Base-by-base conservation (phyloP, 768 basidiomycete species). In the Paxillus ammoniavirescens region DNA sequence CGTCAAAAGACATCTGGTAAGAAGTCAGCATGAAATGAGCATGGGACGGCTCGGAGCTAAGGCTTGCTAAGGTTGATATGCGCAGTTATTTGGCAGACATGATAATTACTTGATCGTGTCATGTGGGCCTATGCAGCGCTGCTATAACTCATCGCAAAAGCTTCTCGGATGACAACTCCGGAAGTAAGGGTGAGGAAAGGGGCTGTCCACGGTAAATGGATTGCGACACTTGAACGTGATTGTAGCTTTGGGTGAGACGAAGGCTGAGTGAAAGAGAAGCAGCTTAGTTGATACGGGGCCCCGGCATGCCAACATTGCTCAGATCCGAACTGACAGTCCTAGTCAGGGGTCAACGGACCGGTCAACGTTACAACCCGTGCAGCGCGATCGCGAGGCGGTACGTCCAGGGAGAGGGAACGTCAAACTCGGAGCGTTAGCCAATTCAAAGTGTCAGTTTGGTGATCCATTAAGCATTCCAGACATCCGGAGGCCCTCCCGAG, bases 1-100 rank as follows among this genome's bases (percentile, higher is more conserved):
- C 21, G 51, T 66, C 55, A 36, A 45, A 49, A 60, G 46, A 48
- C 2, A 26, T 26, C 2, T 45, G 49, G 65, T 37, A 63, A 63
- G 50, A 35, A 47, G 31, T 37, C 42, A 30, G 53, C 38, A 45
- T 8, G 48, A 44, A 53, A 37, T 41, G 54, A 54, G 36, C 6
- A 33, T 21, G 49, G 54, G 35, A 35, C 26, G 10, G 28, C 13
- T 46, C 40, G 45, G 33, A 50, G 50, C 49, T 26, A 26, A 1
- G 26, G 26, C 26, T 26, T 26, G 26, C 26, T 26, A 26, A 26
- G 26, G 6, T 47, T 33, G 47, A 50, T 21, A 40, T 52, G 47
- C 28, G 33, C 8, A 36, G 41, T 31, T 8, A 37, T 38, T 46
- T 50, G 50, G 56, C 53, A 57, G 65, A 47, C 52, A 21, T 30